phyloP scores from a whole-genome alignment of 805 yeast genomes.

The Kodamaea kakaduensis region DNA sequence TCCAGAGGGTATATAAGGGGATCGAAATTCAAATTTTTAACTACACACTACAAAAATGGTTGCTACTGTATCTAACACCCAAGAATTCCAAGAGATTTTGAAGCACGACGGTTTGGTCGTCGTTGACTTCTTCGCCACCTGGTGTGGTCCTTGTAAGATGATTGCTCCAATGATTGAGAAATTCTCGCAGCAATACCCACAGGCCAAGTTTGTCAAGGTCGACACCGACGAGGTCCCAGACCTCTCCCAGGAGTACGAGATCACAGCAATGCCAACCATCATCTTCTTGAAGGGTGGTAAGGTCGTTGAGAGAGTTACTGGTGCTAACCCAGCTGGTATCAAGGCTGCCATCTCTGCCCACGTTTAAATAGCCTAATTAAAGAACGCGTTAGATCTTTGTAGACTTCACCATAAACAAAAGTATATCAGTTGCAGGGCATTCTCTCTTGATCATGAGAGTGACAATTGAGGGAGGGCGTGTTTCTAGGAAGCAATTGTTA shows the following conservation, averaged over 20 bases:
- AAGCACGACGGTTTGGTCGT: constrained; percentile 70
- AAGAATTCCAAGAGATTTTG: constrained; percentile 68
- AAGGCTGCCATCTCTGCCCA: constrained; percentile 59
- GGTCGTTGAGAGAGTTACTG: constrained; percentile 74
- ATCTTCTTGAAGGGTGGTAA: constrained; percentile 80
- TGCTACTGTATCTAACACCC: constrained; percentile 24
- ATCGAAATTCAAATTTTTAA: background rate
- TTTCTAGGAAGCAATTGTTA: too few species aligned
- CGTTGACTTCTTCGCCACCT: constrained; percentile 93
- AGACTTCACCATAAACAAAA: too few species aligned
- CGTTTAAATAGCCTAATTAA: constrained; percentile 38
- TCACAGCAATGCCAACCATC: constrained; percentile 57
- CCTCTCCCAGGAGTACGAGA: constrained; percentile 64
- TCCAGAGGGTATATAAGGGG: constrained; percentile 5
- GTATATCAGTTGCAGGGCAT: too few species aligned
- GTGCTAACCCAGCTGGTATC: constrained; percentile 85
- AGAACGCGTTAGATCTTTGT: too few species aligned
- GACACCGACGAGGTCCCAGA: constrained; percentile 84
- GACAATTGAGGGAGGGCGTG: too few species aligned
- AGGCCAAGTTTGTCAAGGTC: constrained; percentile 78
- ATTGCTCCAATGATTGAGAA: constrained; percentile 91
- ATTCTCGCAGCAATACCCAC: constrained; percentile 62
- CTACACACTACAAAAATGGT: constrained; percentile 29
- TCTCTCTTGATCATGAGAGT: too few species aligned
- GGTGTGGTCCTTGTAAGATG: constrained; percentile 99